Conservation (phyloP, 495 filamentous ascomycete species). For the Podospora tetraspora region DNA sequence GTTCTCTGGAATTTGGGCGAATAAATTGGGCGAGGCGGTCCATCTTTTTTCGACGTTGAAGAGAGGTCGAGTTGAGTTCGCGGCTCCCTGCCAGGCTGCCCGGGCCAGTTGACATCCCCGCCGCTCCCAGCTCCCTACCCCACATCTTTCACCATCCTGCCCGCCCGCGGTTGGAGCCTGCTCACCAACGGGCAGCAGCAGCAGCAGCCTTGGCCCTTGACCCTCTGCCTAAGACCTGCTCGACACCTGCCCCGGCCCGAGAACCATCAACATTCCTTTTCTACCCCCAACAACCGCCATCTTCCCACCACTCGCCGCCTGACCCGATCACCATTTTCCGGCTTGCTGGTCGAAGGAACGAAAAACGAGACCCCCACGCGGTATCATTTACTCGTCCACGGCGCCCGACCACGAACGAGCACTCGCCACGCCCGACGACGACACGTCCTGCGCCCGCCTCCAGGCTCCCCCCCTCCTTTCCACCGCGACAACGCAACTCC, state of each 20-base stretch:
- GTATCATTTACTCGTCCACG: neutral
- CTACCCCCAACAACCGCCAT: neutral
- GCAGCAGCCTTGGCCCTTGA: neutral
- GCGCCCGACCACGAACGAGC: neutral
- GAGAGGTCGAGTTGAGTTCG: neutral
- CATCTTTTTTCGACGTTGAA: neutral
- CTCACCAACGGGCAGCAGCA: neutral
- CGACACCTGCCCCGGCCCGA: neutral
- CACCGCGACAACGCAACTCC: neutral
- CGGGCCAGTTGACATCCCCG: neutral
- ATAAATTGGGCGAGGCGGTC: neutral
- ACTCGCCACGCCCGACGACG: neutral
- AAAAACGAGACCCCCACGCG: neutral
- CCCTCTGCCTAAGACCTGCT: neutral
- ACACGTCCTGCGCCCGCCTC: neutral
- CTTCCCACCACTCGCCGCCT: neutral
- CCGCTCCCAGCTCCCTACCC: constrained; percentile 4
- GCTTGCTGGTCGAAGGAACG: neutral
- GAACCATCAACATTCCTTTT: neutral
- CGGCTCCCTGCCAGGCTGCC: neutral
- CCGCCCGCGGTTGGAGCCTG: constrained; percentile 4
- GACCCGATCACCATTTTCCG: neutral
- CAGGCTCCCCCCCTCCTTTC: neutral
- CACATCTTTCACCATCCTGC: constrained; percentile 13
- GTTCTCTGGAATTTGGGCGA: neutral